Conservation (phyloP, 345 rosid genomes). For the Citrus glauca region DNA sequence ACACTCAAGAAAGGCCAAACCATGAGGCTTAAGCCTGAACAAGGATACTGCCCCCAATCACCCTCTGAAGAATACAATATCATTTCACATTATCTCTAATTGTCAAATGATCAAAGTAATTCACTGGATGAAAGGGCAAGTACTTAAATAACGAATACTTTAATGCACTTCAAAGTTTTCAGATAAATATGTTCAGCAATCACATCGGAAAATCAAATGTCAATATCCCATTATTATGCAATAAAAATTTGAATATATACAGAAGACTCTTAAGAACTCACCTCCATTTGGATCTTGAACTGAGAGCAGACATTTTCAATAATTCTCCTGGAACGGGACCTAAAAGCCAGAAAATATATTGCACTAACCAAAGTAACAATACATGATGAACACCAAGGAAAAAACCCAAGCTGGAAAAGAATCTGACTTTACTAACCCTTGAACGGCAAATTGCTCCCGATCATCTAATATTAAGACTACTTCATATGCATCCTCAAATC, state of each 20-base stretch:
- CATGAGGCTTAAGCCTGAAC: background rate
- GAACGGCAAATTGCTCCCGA: constrained; percentile 69
- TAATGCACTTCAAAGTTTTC: background rate
- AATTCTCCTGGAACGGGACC: constrained; percentile 67
- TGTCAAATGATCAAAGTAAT: background rate
- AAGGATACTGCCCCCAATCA: background rate
- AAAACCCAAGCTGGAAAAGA: background rate
- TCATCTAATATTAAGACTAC: constrained; percentile 78
- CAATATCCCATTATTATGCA: background rate
- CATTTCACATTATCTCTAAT: background rate
- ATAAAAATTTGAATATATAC: background rate
- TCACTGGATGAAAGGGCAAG: background rate
- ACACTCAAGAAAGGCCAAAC: background rate
- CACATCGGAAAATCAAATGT: background rate
- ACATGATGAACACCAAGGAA: background rate
- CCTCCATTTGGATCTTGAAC: constrained; percentile 66
- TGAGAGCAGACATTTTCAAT: constrained; percentile 58
- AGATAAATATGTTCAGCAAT: background rate
- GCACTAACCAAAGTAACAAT: background rate
- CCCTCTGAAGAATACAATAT: background rate
- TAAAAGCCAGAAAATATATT: constrained; percentile 24
- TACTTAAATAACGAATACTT: background rate
- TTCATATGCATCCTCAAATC: constrained; percentile 73
- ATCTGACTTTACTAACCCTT: constrained; percentile 48
- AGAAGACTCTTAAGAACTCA: constrained; percentile 23